phyloP scores from a whole-genome alignment of 192 early-diverging fungal species.

The Oehlia diaphana region DNA sequence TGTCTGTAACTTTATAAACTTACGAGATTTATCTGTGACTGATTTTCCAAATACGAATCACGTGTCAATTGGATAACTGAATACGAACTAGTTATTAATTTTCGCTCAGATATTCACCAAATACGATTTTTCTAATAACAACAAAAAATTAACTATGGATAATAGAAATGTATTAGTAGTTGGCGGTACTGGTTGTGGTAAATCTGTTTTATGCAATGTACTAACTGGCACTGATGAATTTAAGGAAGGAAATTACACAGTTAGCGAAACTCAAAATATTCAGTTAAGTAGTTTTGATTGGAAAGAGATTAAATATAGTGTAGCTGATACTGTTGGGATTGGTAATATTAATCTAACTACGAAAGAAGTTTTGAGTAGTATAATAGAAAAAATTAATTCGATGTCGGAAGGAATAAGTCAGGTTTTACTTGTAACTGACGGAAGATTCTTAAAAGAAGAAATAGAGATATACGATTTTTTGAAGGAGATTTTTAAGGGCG shows the following conservation, averaged over 20 bases:
- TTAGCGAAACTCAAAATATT: background rate
- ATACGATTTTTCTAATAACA: no score
- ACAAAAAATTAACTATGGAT: no score
- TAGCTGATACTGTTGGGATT: conserved; percentile 4
- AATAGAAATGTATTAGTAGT: background rate
- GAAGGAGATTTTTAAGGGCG: background rate
- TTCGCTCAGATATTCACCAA: no score
- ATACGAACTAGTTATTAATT: no score
- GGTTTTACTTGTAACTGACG: background rate
- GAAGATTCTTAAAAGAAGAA: background rate
- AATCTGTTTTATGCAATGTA: conserved; percentile 14
- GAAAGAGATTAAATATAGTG: background rate
- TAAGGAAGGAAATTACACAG: background rate
- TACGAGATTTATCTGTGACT: no score
- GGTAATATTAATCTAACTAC: background rate
- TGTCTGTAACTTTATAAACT: no score
- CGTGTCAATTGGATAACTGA: no score
- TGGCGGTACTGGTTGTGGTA: background rate
- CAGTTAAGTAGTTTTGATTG: background rate
- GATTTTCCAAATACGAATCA: no score
- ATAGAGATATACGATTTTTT: background rate
- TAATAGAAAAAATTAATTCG: no score
- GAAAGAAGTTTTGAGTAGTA: background rate
- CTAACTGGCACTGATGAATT: background rate
- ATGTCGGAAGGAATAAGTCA: background rate